These are phyloP conservation scores for Pythium periplocum DNA, from an alignment of 352 stramenopile species.

Conservation along the genomic window DNA sequence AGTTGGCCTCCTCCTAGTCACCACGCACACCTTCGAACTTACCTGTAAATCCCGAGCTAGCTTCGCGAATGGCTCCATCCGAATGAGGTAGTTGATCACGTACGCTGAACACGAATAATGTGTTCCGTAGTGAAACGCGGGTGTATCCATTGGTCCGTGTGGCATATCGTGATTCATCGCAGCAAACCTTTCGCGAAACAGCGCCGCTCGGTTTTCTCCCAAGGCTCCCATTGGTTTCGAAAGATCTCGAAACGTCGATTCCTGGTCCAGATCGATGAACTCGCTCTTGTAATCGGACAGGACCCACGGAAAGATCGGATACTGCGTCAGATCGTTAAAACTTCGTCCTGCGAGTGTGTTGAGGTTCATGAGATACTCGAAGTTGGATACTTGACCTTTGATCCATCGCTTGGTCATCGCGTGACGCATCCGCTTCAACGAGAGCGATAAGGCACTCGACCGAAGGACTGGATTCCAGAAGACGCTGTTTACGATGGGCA, in stretches of 20 bases:
- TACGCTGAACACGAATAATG: conserved; percentile 97
- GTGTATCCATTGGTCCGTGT: conserved; percentile 45
- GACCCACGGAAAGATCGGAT: conserved; percentile 96
- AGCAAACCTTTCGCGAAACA: conserved; percentile 85
- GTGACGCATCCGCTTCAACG: conserved; percentile 63
- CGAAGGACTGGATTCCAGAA: conserved; percentile 74
- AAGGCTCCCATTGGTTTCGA: conserved; percentile 94
- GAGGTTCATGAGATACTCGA: conserved; percentile 96
- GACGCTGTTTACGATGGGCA: conserved; percentile 77
- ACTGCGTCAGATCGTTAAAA: conserved; percentile 98
- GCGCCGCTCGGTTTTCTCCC: conserved; percentile 61
- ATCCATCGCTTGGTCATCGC: conserved; percentile 67
- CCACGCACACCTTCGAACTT: background rate
- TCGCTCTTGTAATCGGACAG: conserved; percentile 86
- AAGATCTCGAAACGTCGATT: conserved; percentile 88
- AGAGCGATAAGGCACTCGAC: conserved; percentile 52
- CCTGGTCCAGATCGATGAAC: conserved; percentile 82
- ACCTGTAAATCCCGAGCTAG: conserved; percentile 59
- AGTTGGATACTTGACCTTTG: conserved; percentile 74
- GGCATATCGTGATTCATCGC: conserved; percentile 49
- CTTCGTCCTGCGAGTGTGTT: conserved; percentile 94
- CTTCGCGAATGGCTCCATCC: conserved; percentile 86
- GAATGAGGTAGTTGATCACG: conserved; percentile 96
- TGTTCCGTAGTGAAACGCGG: conserved; percentile 96
- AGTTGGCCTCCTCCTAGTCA: background rate